Base-by-base conservation (phyloP, 768 basidiomycete genomes). In the Pisolithus microcarpus region DNA sequence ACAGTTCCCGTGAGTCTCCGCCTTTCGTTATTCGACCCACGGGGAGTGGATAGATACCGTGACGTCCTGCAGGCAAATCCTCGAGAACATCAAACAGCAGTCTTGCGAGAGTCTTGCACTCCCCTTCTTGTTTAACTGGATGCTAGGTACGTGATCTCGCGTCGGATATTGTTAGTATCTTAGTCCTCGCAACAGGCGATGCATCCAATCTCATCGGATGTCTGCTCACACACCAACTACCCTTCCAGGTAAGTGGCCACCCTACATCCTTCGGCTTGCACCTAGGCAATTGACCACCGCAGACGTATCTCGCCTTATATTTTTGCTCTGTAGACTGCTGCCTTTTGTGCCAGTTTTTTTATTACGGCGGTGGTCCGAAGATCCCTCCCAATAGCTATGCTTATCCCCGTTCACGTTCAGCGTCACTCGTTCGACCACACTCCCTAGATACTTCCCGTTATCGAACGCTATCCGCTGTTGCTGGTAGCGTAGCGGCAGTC, bases 111-210 rank as follows among this genome's bases (percentile, higher is more conserved):
- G 94, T 28, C 82, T 99, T 46, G 87, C 96, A 1, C 73, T 97
- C 16, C 92, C 94, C 0, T 99, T 99, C 68, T 77, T 99, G 49
- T 76, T 83, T 55, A 96, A 90, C 59, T 99, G 96, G 96, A 72
- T 93, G 52, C 75, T 90, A 21, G 93, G 92, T 92, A 61, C 60
- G 79, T 68, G 37, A 21, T 34, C 44, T 53, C 51, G 52, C 46
- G 45, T 53, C 49, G 56, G 28, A 26, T 28, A 50, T 51, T 38
- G 30, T 30, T 49, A 48, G 11, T 39, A 11, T 21, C 26, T 15
- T 46, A 16, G 45, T 21, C 28, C 43, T 23, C 23, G 16, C 59
- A 24, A 24, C 64, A 88, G 95, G 95, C 45, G 96, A 99, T 70
- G 72, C 87, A 21, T 92, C 93, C 18, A 98, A 98, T 67, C 77